A percentile compares a stretch with the other conserved stretches of the same genome.
Conservation (phyloP, 257 asterid species). For the Solanum sejunctum region DNA sequence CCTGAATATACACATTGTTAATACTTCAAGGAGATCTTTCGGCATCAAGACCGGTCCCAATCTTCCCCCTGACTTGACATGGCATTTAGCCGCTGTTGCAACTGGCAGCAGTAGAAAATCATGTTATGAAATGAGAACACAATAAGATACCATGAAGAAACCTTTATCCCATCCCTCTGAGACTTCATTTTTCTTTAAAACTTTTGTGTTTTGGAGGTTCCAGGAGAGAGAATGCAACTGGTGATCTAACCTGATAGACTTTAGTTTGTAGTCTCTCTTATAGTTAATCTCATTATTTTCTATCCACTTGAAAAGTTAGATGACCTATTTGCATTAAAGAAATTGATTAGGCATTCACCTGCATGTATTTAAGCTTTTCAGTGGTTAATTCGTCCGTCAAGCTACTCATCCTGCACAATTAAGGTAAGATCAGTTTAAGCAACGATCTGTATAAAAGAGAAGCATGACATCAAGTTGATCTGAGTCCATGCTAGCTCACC, state of each 20-base stretch:
- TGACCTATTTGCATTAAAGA: background rate
- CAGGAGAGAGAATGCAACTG: background rate
- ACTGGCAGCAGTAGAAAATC: conserved; percentile 31
- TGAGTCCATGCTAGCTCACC: conserved; percentile 23
- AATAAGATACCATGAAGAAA: background rate
- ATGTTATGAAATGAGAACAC: background rate
- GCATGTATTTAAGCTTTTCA: conserved; percentile 61
- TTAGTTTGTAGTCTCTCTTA: background rate
- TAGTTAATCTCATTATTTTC: background rate
- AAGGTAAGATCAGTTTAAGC: conserved; percentile 1
- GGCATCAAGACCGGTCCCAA: conserved; percentile 44
- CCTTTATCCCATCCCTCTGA: background rate
- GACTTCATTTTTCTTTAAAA: background rate
- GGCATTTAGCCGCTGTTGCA: conserved; percentile 60
- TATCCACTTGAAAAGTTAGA: background rate
- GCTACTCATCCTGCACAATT: conserved; percentile 56
- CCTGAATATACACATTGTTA: conserved; percentile 42
- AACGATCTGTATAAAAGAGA: background rate
- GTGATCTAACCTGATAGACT: background rate
- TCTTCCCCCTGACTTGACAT: conserved; percentile 47
- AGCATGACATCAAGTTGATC: background rate
- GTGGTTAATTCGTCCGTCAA: conserved; percentile 77
- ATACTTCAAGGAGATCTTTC: conserved; percentile 13
- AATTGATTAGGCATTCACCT: conserved; percentile 23
- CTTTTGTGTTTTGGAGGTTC: background rate